Evolutionary conservation across 2,329 filamentous ascomycete species (phyloP).

Genomic region (Cytospora leucostoma): DNA sequence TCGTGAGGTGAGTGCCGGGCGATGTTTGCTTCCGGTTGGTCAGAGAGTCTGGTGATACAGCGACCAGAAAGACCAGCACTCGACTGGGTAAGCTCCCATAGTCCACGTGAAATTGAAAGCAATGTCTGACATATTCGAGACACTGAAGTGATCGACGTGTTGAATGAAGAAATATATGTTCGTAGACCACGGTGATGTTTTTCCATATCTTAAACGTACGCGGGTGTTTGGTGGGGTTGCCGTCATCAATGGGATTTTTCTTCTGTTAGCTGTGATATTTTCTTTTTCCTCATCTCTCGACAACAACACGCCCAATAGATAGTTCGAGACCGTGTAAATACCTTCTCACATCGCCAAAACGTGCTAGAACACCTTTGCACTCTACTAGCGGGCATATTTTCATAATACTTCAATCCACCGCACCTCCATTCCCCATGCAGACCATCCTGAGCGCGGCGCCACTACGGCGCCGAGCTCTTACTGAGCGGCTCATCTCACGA

Average conservation of each 20-base stretch:
- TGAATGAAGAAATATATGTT: neutral
- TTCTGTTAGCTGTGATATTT: neutral
- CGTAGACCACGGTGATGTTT: neutral
- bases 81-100: no score
- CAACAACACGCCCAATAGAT: neutral
- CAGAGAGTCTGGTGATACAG: no score
- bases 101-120: no score
- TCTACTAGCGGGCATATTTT: neutral
- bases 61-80: no score
- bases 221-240: neutral
- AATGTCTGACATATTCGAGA: no score
- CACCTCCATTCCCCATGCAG: neutral
- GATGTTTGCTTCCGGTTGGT: neutral
- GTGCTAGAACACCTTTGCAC: neutral
- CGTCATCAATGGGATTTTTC: neutral
- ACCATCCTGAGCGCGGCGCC: slow-evolving; percentile 4
- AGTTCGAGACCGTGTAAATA: neutral
- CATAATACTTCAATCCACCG: neutral
- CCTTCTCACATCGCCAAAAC: neutral
- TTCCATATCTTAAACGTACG: neutral
- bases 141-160: neutral
- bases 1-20: neutral
- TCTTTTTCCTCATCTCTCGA: neutral
- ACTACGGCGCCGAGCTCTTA: slow-evolving; percentile 11
- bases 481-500: slow-evolving; percentile 22